Conservation (phyloP, 2,329 filamentous ascomycete species). For the Phaeosphaeriaceae sp. region DNA sequence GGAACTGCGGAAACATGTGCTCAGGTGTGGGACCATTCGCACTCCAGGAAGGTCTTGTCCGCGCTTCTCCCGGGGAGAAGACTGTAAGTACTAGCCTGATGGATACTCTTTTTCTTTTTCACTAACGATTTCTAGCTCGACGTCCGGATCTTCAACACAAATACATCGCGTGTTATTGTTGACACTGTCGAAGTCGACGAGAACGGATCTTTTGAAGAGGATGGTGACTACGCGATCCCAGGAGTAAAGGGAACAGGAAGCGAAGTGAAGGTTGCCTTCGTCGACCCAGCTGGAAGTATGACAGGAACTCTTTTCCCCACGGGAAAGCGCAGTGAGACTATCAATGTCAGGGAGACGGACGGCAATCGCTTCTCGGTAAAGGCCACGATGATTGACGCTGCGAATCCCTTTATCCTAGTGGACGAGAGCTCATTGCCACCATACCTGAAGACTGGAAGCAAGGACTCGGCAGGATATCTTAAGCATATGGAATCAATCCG, state of each 20-base stretch:
- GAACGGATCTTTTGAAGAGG: slow-evolving; percentile 45
- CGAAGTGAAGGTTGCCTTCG: slow-evolving; percentile 65
- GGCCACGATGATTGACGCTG: slow-evolving; percentile 67
- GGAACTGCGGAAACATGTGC: slow-evolving; percentile 78
- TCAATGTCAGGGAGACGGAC: slow-evolving; percentile 41
- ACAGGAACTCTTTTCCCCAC: slow-evolving; percentile 68
- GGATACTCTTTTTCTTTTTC: neutral
- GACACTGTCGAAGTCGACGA: slow-evolving; percentile 60
- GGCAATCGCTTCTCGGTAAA: slow-evolving; percentile 46
- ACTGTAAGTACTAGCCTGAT: slow-evolving; percentile 17
- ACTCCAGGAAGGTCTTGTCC: slow-evolving; percentile 61
- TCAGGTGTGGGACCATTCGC: slow-evolving; percentile 71
- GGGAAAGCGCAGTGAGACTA: slow-evolving; percentile 58
- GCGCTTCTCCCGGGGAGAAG: slow-evolving; percentile 28
- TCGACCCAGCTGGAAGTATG: slow-evolving; percentile 67
- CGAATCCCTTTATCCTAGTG: slow-evolving; percentile 69
- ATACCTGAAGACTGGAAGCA: slow-evolving; percentile 51
- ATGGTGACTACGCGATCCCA: slow-evolving; percentile 67
- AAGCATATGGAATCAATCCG: slow-evolving; percentile 64
- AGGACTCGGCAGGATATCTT: slow-evolving; percentile 54
- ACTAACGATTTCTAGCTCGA: slow-evolving; percentile 24
- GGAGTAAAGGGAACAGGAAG: slow-evolving; percentile 67
- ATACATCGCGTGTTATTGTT: slow-evolving; percentile 67
- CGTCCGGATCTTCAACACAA: slow-evolving; percentile 72
- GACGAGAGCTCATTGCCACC: slow-evolving; percentile 60